Percentiles rank a stretch among this genome's conserved stretches.
Conservation (phyloP, 129 eudicot species). For the Pulicaria dysenterica region DNA sequence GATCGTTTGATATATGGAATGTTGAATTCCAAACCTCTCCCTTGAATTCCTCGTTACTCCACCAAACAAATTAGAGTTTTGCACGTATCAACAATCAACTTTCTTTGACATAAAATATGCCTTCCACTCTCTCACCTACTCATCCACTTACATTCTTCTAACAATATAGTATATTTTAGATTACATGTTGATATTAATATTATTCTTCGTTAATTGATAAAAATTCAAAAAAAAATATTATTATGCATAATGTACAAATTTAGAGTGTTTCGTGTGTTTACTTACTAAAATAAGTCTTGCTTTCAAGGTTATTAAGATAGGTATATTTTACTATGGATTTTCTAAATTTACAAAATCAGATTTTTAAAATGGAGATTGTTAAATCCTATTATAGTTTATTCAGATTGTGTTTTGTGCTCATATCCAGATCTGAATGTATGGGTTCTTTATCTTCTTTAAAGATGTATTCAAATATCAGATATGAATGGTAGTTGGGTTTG, state of each 20-base stretch:
- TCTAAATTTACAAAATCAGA: no score
- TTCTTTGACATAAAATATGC: neutral
- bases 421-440: no score
- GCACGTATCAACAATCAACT: slow-evolving; percentile 14
- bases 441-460: no score
- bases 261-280: neutral
- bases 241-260: neutral
- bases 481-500: no score
- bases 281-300: neutral
- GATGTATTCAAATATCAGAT: no score
- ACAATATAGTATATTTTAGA: neutral
- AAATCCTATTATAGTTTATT: no score
- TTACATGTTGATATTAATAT: neutral
- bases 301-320: neutral
- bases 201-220: no score
- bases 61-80: slow-evolving; percentile 20
- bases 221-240: no score
- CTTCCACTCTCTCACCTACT: slow-evolving; percentile 10
- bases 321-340: no score
- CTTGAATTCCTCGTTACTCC: slow-evolving; percentile 13
- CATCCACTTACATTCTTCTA: neutral
- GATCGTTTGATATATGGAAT: neutral
- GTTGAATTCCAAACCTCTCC: slow-evolving; percentile 16
- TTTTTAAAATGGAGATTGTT: no score
- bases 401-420: no score